A percentile compares a stretch with the other conserved stretches of the same genome.
Evolutionary conservation across 108 stramenopile species (phyloP).

Genomic region (Nannochloropsis gaditana): DNA sequence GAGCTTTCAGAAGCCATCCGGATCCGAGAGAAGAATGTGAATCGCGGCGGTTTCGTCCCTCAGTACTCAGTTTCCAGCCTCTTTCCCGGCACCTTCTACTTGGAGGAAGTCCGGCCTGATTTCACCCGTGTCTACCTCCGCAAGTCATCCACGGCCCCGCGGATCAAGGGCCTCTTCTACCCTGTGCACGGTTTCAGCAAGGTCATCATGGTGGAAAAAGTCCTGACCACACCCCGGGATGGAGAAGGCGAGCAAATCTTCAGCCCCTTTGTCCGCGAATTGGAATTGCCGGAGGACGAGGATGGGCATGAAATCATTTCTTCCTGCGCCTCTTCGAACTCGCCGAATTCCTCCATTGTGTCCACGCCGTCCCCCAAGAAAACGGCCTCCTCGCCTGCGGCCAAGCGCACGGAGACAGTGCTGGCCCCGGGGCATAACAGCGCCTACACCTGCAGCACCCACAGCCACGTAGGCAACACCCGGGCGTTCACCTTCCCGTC

Average conservation of each 20-base stretch:
- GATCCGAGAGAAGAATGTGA: constrained; percentile 74
- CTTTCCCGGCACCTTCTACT: constrained; percentile 84
- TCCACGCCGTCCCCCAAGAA: background rate
- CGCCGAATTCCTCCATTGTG: background rate
- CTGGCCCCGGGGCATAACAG: no score
- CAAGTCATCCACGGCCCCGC: background rate
- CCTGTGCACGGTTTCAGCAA: background rate
- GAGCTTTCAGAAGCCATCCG: constrained; percentile 85
- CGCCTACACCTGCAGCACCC: background rate
- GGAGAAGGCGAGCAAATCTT: background rate
- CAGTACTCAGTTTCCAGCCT: constrained; percentile 69
- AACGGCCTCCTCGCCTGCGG: background rate
- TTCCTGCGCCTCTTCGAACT: background rate
- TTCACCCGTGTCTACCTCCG: constrained; percentile 70
- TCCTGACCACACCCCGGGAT: background rate
- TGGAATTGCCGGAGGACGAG: background rate
- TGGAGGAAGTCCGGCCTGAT: constrained; percentile 72
- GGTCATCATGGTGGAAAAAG: background rate
- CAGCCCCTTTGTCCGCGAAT: background rate
- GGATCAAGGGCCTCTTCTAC: background rate
- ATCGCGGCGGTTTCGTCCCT: constrained; percentile 54
- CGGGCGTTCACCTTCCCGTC: background rate
- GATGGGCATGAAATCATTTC: background rate
- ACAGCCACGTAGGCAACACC: background rate
- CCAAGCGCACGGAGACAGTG: background rate